Evolutionary conservation across 2,329 filamentous ascomycete species (phyloP).

Genomic region (Cordyceps farinosa): DNA sequence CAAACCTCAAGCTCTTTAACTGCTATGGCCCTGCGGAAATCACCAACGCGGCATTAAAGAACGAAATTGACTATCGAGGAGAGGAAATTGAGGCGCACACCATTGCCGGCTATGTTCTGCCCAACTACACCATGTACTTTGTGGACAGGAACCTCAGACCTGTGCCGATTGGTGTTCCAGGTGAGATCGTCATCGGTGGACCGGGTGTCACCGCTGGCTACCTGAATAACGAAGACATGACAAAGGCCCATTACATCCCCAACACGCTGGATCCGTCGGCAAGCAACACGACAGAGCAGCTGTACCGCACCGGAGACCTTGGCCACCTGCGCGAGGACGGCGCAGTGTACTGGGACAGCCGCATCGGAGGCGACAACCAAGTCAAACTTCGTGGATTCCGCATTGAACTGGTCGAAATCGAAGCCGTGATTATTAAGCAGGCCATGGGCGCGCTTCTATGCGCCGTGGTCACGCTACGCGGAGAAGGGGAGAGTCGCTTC

Average conservation of each 20-base stretch:
- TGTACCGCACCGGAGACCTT: not conserved
- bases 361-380: not conserved
- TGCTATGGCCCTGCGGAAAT: constrained; percentile 14
- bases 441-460: not conserved
- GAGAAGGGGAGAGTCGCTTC: not conserved
- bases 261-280: too few relatives aligned
- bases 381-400: not conserved
- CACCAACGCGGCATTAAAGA: too few relatives aligned
- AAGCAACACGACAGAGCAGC: not conserved
- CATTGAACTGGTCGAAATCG: not conserved
- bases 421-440: not conserved
- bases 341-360: not conserved
- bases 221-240: constrained; percentile 9
- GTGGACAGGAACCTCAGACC: not conserved
- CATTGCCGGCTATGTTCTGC: not conserved
- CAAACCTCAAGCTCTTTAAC: not conserved
- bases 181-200: not conserved
- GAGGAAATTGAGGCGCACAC: not conserved
- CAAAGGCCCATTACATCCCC: not conserved
- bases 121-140: constrained; percentile 25
- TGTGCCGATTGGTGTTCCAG: not conserved
- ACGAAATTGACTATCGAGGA: too few relatives aligned
- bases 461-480: not conserved
- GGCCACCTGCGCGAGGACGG: not conserved
- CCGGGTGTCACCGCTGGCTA: not conserved